Evolutionary conservation across 2,329 filamentous ascomycete genomes (phyloP), one percentile per base, ranked within the genome.

Genomic region (Fusarium miscanthi): DNA sequence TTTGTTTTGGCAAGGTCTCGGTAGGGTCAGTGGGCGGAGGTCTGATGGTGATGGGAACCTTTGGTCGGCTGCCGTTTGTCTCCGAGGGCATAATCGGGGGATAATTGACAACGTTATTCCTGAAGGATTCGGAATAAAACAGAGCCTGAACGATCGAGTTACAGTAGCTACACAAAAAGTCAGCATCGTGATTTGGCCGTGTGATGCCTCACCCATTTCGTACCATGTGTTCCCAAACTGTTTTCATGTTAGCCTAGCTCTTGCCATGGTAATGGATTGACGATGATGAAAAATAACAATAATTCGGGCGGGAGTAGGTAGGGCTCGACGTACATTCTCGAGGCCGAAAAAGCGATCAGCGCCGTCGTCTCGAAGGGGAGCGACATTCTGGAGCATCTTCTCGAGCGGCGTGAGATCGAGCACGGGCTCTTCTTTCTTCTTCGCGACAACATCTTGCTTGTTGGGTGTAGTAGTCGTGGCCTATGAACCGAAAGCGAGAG

Each of bases 211-310:
- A 59, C 40, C 51, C 48, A 45, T n/a, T 49, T 75, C 85, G 79
- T 92, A 97, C 95, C 95, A 98, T 81, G 95, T 98, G 80, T 97
- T 98, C 80, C 95, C 95, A 85, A 97, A 98, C 94, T 98, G 82
- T 59, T 72, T 51, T 64, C 58, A 66, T 58, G 80, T 87, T 77
- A 87, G 85, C 59, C 64, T 41, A 57, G 30, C 52, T 61, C 42
- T 45, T 52, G 42, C 31, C 42, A 48, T 41, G 42, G 58, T 33
- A 60, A 30, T 27, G 40, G 14, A 41, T 62, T 53, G 46, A 51
- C 45, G 35, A 27, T 58, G 42, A 54, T 56, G 31, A 48, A 17
- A 52, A 27, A 35, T 30, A 41, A 35, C 37, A 31, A 43, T 30
- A 58, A 62, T 59, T 59, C 56, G 23, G 42, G 25, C 63, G 49